A percentile compares a stretch with the other conserved stretches of the same genome.
phyloP scores from a whole-genome alignment of 2,329 filamentous ascomycete genomes.

The Penicillium corylophilum region DNA sequence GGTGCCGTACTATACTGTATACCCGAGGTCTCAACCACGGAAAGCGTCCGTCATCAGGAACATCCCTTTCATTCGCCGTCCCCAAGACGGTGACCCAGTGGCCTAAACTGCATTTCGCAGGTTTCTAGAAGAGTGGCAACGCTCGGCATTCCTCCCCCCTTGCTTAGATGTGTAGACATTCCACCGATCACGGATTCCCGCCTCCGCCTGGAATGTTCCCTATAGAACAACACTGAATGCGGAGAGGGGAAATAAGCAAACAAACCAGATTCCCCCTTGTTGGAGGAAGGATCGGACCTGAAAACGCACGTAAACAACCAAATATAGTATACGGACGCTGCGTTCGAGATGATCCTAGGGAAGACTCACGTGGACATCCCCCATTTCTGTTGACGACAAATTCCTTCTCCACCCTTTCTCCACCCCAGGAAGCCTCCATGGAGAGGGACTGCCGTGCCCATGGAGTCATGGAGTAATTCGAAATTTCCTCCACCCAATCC shows the following conservation, averaged over 20 bases:
- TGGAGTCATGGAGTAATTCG: constrained; percentile 24
- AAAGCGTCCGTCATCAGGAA: constrained; percentile 15
- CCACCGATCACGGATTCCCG: not conserved
- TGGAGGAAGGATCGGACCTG: not conserved
- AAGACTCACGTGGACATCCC: constrained; percentile 20
- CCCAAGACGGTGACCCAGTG: constrained; percentile 6
- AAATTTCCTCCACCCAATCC: constrained; percentile 25
- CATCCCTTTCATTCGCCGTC: constrained; percentile 16
- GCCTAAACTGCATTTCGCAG: constrained; percentile 15
- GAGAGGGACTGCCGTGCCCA: constrained; percentile 24
- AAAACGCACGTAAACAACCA: not conserved
- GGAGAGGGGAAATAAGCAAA: not conserved
- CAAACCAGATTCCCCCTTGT: not conserved
- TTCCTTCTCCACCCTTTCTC: constrained; percentile 26
- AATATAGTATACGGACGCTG: not conserved
- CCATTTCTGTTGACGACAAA: constrained; percentile 10
- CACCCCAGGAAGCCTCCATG: constrained; percentile 24
- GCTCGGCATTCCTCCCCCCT: constrained; percentile 9
- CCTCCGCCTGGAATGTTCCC: constrained; percentile 3
- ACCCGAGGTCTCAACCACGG: constrained; percentile 9
- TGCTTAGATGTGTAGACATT: not conserved
- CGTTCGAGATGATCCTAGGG: not conserved
- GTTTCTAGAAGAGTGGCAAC: constrained; percentile 26
- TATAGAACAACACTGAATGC: not conserved
- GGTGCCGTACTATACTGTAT: not conserved